Evolutionary conservation across 2,329 filamentous ascomycete genomes (phyloP), one percentile per base, ranked within the genome.

Genomic region (Cyphellophora europaea): DNA sequence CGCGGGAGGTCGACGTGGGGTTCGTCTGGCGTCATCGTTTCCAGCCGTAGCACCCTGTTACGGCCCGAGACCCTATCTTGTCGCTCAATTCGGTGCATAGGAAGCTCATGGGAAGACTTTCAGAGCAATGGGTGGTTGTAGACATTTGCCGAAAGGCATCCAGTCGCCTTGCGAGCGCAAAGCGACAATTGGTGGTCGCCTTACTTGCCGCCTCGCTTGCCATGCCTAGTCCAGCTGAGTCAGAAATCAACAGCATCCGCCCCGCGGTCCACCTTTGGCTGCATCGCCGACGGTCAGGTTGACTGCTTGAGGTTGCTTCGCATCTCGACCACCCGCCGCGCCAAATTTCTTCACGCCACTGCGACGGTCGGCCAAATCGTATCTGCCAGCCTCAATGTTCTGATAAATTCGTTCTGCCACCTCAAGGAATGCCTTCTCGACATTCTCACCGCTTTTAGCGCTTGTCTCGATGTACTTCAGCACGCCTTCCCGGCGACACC

Each of bases 391-490:
- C 65, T 95, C 86, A 43, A 98, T 95, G 53, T 96, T 96, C 57
- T 89, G 79, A 56, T 93, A 93, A 65, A 98, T 96, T 58, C 88
- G 72, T 66, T 95, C 87, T 13, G 91, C 87, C 11, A 96, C 88
- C 53, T 91, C 79, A 54, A 93, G 72, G 53, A 98, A 98, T 2
- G 91, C 91, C 48, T 79, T 74, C 59, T 98, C 91, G 21, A 98
- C 91, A 33, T 86, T 86, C 55, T 93, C 86, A 34, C 91, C 91
- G 43, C 81, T 93, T 69, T 96, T 98, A 32, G 91, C 91, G 47
- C 81, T 88, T 25, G 91, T 98, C 66, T 98, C 91, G 43, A 96
- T 86, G 56, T 96, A 96, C 55, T 88, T 78, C 54, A 94, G 75
- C 16, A 96, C 79, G 39, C 83, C 83, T 59, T 96, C 95, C 47